Evolutionary conservation across 495 filamentous ascomycete genomes (phyloP).

Genomic region (Aspergillus coremiiformis): DNA sequence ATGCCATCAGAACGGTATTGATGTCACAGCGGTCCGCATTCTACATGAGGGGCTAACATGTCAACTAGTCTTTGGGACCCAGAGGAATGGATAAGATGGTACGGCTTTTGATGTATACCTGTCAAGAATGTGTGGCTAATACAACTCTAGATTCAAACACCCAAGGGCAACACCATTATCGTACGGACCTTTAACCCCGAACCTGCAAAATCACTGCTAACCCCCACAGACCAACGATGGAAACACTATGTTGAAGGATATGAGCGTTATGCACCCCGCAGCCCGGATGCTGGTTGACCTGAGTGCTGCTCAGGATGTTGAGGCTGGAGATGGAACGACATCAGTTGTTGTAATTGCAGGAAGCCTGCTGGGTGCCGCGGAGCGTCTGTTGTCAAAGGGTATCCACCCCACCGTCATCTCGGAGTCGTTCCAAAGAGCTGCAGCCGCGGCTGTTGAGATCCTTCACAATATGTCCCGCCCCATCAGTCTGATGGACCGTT

Average conservation of each 20-base stretch:
- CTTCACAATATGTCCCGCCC: constrained; percentile 94
- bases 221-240: constrained; percentile 79
- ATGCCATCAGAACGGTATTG: constrained; percentile 83
- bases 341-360: constrained; percentile 97
- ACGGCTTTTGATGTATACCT: constrained; percentile 7
- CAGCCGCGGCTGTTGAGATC: constrained; percentile 76
- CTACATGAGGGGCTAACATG: constrained; percentile 40
- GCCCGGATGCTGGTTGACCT: constrained; percentile 98
- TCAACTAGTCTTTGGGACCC: constrained; percentile 56
- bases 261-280: constrained; percentile 97
- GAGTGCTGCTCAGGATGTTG: constrained; percentile 93
- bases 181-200: constrained; percentile 29
- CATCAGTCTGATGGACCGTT: constrained; percentile 78
- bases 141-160: constrained; percentile 65
- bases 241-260: constrained; percentile 96
- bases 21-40: constrained; percentile 10
- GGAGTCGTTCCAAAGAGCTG: constrained; percentile 93
- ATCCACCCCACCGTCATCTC: constrained; percentile 97
- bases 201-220: constrained; percentile 16
- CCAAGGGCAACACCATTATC: constrained; percentile 94
- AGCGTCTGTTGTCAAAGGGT: constrained; percentile 80
- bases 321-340: constrained; percentile 96
- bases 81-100: constrained; percentile 97
- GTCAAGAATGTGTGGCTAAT: constrained; percentile 18
- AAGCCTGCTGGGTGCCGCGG: constrained; percentile 86